Base-by-base conservation (phyloP, 2,329 filamentous ascomycete species). In the Corniculantispora saksenae region DNA sequence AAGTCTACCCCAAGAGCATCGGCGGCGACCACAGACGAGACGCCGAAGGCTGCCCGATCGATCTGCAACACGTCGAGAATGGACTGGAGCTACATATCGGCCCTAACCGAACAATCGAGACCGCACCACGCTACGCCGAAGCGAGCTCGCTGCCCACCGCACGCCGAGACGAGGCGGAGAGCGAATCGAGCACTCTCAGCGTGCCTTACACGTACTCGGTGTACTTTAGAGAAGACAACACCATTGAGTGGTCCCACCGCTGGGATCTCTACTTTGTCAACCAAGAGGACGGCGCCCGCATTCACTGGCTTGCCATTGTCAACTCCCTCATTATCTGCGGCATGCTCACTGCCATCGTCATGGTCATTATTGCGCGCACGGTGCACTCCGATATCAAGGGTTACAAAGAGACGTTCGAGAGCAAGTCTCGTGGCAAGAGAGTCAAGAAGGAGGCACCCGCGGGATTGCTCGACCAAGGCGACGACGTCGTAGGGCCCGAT, bases 241-340 rank as follows among this genome's bases (percentile, higher is more conserved):
- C 84, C 23, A 82, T 96, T 59, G 92, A 95, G 68, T 97, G 93
- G 93, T 82, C 84, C 64, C 92, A 89, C 70, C 86, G 93, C 63
- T 97, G 93, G 93, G 91, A 96, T 72, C 80, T 94, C 63, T 97
- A 96, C 77, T 96, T 97, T 78, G 91, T 91, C 66, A 93, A 94
- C 75, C 91, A 95, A 73, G 90, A 92, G 65, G 91, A 94, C 69
- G 91, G 91, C 54, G 89, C 87, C 29, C 89, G 88, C 73, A 92
- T 94, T 27, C 93, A 97, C 75, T 96, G 92, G 91, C 83, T 97
- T 64, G 92, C 93, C 43, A 94, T 97, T 68, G 78, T 95, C 76
- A 97, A 96, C 79, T 95, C 92, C 0, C 78, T 97, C 69, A 89
- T 93, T 69, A 95, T 97, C 69, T 92, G 90, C 58, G 90, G 90